Percentiles rank a stretch among this genome's conserved stretches.
Conservation (phyloP, 2,329 filamentous ascomycete genomes). For the Calonectria crousiana region DNA sequence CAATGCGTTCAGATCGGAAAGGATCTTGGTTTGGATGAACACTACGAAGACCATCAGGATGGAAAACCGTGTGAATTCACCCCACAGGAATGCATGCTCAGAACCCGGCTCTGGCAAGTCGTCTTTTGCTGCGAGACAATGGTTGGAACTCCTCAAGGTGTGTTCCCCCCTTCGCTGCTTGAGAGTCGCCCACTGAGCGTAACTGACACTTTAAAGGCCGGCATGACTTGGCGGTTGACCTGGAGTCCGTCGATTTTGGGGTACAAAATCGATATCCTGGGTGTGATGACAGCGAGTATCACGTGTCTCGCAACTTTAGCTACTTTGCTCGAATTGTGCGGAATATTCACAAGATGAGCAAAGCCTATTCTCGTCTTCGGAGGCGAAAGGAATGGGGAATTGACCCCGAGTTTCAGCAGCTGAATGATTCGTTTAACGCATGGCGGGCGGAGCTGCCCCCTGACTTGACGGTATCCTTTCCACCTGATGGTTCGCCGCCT, state of each 20-base stretch:
- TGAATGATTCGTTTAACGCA: conserved; percentile 80
- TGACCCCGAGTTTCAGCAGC: conserved; percentile 83
- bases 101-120: conserved; percentile 90
- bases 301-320: conserved; percentile 85
- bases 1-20: conserved; percentile 94
- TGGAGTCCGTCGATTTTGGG: conserved; percentile 81
- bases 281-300: conserved; percentile 79
- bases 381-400: conserved; percentile 88
- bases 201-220: conserved; percentile 67
- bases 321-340: conserved; percentile 83
- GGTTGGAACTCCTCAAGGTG: conserved; percentile 93
- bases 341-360: conserved; percentile 82
- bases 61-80: conserved; percentile 77
- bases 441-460: conserved; percentile 84
- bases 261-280: conserved; percentile 73
- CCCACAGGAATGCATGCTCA: conserved; percentile 82
- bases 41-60: conserved; percentile 81
- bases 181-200: neutral
- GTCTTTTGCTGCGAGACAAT: conserved; percentile 90
- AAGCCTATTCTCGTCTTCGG: conserved; percentile 79
- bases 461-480: conserved; percentile 83
- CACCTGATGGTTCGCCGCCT: conserved; percentile 81
- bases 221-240: conserved; percentile 80
- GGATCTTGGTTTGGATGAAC: conserved; percentile 89
- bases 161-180: conserved; percentile 8